These are phyloP conservation scores for Rubus idaeus DNA, from an alignment of 306 rosid genomes.

Conservation along the genomic window DNA sequence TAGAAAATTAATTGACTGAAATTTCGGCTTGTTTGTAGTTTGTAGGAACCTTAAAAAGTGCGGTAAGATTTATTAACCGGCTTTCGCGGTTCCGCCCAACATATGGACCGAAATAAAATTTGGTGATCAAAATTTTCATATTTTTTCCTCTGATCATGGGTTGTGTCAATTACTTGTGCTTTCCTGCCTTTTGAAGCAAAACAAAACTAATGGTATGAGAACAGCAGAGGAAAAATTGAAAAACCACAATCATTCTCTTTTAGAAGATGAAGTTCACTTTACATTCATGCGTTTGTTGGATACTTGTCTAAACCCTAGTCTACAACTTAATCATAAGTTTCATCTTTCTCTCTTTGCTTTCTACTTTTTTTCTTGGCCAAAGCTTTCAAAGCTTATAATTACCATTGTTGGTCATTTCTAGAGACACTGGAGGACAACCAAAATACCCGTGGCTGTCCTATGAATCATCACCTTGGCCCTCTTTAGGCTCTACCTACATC, in stretches of 20 bases:
- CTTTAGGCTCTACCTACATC: conserved; percentile 14
- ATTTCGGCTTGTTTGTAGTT: no score
- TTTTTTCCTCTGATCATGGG: conserved; percentile 16
- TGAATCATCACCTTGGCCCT: conserved; percentile 50
- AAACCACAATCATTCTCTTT: conserved; percentile 56
- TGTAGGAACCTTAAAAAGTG: no score
- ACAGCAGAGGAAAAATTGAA: conserved; percentile 52
- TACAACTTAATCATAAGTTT: conserved; percentile 56
- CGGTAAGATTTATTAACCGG: neutral
- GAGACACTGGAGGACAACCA: conserved; percentile 67
- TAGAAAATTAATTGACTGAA: no score
- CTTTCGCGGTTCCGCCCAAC: no score
- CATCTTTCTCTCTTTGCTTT: conserved; percentile 25
- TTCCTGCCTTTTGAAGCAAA: conserved; percentile 35
- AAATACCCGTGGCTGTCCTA: conserved; percentile 53
- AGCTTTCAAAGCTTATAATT: conserved; percentile 65
- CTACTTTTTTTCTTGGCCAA: conserved; percentile 29
- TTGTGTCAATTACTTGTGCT: conserved; percentile 19
- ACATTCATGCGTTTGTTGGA: conserved; percentile 48
- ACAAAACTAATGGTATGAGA: conserved; percentile 28
- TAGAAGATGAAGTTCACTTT: conserved; percentile 63
- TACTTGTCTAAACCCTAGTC: conserved; percentile 45
- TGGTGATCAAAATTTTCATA: neutral
- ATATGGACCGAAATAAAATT: no score
- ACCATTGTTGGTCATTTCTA: conserved; percentile 44